Evolutionary conservation across 2,329 filamentous ascomycete species (phyloP).

Genomic region (Cadophora malorum): DNA sequence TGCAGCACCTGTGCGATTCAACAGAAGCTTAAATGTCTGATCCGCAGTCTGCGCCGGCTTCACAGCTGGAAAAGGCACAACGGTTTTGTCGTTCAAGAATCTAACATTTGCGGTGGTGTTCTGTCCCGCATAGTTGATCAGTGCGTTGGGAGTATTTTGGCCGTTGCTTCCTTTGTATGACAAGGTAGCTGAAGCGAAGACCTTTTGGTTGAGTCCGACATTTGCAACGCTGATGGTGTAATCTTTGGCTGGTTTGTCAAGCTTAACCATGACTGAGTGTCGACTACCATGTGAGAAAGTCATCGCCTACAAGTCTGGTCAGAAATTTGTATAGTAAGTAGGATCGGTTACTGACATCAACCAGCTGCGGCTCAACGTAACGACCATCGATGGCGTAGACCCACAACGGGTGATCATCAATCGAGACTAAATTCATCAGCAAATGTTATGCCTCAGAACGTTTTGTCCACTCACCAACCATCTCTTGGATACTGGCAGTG

Average conservation of each 20-base stretch:
- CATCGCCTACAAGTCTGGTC: constrained; percentile 23
- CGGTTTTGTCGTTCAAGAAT: constrained; percentile 26
- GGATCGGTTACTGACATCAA: constrained; percentile 44
- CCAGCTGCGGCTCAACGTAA: constrained; percentile 49
- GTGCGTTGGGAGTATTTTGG: constrained; percentile 22
- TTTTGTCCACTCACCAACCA: no score
- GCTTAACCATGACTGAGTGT: constrained; percentile 50
- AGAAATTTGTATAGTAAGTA: not conserved
- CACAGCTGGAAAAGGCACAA: constrained; percentile 29
- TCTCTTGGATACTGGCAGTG: constrained; percentile 42
- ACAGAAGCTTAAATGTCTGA: constrained; percentile 36
- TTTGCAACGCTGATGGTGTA: constrained; percentile 47
- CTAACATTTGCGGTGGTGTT: constrained; percentile 43
- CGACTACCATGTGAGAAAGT: constrained; percentile 46
- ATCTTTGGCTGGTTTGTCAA: constrained; percentile 47
- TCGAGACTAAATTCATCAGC: constrained; percentile 43
- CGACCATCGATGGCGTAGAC: constrained; percentile 53
- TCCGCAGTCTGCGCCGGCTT: constrained; percentile 30
- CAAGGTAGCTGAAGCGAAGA: constrained; percentile 28
- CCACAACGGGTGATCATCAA: constrained; percentile 53
- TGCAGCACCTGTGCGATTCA: constrained; percentile 42
- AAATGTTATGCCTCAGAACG: no score
- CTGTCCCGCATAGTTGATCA: constrained; percentile 43
- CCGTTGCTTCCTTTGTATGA: constrained; percentile 26
- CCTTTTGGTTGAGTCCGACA: constrained; percentile 37